Conservation (phyloP, 352 stramenopile genomes). For the Globisporangium paddicum region DNA sequence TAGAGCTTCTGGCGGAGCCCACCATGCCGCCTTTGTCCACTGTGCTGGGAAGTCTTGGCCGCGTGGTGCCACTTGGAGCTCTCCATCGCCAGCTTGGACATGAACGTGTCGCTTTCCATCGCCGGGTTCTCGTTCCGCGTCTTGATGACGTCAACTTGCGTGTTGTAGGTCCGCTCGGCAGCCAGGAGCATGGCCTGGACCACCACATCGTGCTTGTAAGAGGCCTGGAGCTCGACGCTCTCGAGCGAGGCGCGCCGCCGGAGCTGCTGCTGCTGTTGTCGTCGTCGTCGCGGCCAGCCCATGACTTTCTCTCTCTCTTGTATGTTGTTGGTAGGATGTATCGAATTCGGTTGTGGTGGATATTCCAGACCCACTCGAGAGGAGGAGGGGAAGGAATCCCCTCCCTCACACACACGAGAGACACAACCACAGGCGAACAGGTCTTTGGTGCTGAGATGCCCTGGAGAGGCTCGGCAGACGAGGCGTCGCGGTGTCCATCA, state of each 20-base stretch:
- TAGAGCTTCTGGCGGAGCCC: conserved; percentile 26
- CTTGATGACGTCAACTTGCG: not conserved
- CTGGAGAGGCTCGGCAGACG: too few relatives aligned
- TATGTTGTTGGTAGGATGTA: conserved; percentile 7
- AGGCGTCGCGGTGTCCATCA: too few relatives aligned
- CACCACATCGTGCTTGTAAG: not conserved
- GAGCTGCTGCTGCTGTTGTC: conserved; percentile 18
- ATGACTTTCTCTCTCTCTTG: conserved; percentile 6
- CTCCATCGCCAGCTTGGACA: not conserved
- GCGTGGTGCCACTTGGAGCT: conserved; percentile 2
- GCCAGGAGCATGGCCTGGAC: not conserved
- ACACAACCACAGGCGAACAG: too few relatives aligned
- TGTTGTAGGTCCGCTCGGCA: not conserved
- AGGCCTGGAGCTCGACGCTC: not conserved
- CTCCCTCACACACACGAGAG: too few relatives aligned
- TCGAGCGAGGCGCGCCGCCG: conserved; percentile 6
- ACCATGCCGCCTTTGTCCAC: not conserved
- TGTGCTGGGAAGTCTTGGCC: not conserved
- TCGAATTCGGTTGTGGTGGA: conserved; percentile 15
- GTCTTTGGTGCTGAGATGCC: too few relatives aligned
- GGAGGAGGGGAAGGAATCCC: not conserved
- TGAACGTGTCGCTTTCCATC: not conserved
- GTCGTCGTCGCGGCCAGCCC: conserved; percentile 16
- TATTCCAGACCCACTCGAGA: conserved; percentile 1
- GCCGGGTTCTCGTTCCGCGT: not conserved